Base-by-base conservation (phyloP, 176 grass and related monocot genomes). In the Oryza punctata region DNA sequence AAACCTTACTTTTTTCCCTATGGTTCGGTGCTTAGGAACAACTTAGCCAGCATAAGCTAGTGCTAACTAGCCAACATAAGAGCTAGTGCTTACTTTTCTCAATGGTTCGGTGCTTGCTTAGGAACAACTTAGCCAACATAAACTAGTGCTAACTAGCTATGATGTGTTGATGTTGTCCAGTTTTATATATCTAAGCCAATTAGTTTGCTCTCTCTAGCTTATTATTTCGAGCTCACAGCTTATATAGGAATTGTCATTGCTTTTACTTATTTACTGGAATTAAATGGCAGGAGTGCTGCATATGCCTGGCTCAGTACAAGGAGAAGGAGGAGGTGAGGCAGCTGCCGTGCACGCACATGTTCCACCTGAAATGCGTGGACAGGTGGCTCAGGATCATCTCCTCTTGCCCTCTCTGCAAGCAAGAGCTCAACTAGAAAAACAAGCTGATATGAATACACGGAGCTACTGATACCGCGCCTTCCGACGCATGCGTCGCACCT, bases 341-440 rank as follows among this genome's bases (percentile, higher is more conserved):
- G 80, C 86, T 99, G 75, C 93, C 96, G 37, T 99, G 96, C 84
- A 85, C 87, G 30, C 93, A 99, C 76, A 59, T 94, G 79, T 99
- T 96, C 79, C 96, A 99, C 85, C 96, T 92, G 43, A 87, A 74
- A 73, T 99, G 96, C 67, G 96, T 99, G 54, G 93, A 96, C 68
- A 89, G 89, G 80, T 99, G 96, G 96, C 88, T 99, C 11, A 94
- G 89, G 89, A 99, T 99, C 75, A 99, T 96, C 78, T 99, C 93
- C 63, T 96, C 90, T 78, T 99, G 96, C 70, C 96, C 96, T 63
- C 93, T 99, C 33, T 99, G 93, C 86, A 99, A 99, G 88, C 93
- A 96, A 92, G 93, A 94, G 85, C 91, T 99, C 72, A 81, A 84
- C 19, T 86, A 76, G 67, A 80, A 82, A 82, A 93, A 61, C n/a